Base-by-base conservation (phyloP, 2,329 filamentous ascomycete genomes). In the Alternaria longipes region DNA sequence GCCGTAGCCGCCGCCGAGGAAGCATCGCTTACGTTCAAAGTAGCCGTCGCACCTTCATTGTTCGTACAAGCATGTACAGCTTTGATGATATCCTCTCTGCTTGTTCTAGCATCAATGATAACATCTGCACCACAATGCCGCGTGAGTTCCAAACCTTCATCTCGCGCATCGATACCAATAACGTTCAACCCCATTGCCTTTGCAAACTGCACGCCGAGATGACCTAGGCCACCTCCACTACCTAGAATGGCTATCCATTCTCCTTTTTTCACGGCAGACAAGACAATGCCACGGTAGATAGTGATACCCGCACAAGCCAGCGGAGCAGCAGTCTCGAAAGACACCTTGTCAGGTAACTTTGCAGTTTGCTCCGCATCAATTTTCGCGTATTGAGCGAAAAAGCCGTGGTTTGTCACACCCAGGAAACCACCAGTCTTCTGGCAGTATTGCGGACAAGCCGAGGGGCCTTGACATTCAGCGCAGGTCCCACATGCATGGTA, bases 151-250 rank as follows among this genome's bases (percentile, higher is more conserved):
- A 89, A 71, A 0, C 82, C 66, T 83, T 95, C 92, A 4, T 88
- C 86, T 51, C 93, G 92, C 54, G 86, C 87, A 74, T 97, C 93
- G 69, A 97, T 92, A 67, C 90, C 93, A 72, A 97, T 88, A 65
- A 88, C 84, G 64, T 89, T 86, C 52, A 96, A 81, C 55, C 93
- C 93, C 90, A 96, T 94, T 47, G 92, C 93, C 14, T 16, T 36
- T 36, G 32, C 32, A 36, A 36, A 36, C 32, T 36, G 32, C 66
- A 91, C 84, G 14, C 91, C 92, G 66, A 94, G 81, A 59, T 49
- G 45, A 20, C 45, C 45, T 12, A 34, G 30, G 1, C 45, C 45
- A 7, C 28, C 18, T 49, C 45, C 45, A 20, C 45, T 49, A 3
- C 45, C 45, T 5, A 49, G 18, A 3, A 32, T 5, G 3, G 28